These are phyloP conservation scores for Candida sphagnicola DNA, from an alignment of 805 yeast genomes.

Conservation along the genomic window DNA sequence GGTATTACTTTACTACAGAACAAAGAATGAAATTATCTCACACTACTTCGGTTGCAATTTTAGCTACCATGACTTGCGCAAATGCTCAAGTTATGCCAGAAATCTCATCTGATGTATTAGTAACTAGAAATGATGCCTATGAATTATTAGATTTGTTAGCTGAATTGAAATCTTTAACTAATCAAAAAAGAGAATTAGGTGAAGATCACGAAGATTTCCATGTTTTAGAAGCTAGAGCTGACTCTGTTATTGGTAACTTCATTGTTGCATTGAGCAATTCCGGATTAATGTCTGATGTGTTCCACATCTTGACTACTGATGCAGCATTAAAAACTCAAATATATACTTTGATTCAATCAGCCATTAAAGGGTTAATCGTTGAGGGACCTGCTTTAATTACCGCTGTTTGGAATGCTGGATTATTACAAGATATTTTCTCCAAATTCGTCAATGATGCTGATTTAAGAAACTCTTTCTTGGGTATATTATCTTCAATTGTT, in stretches of 20 bases:
- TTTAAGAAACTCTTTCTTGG: slow-evolving; percentile 30
- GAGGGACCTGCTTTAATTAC: slow-evolving; percentile 38
- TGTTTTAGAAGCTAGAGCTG: slow-evolving; percentile 31
- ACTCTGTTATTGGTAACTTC: slow-evolving; percentile 30
- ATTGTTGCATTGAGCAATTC: slow-evolving; percentile 33
- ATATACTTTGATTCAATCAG: slow-evolving; percentile 23
- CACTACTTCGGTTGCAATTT: slow-evolving; percentile 36
- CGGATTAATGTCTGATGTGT: slow-evolving; percentile 34
- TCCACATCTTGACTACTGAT: slow-evolving; percentile 31
- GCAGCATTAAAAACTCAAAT: slow-evolving; percentile 23
- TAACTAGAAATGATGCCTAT: slow-evolving; percentile 32
- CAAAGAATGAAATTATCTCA: slow-evolving; percentile 37
- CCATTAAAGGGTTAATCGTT: slow-evolving; percentile 30
- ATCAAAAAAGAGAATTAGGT: slow-evolving; percentile 32
- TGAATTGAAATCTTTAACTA: slow-evolving; percentile 23
- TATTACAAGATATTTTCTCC: slow-evolving; percentile 28
- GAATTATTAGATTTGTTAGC: slow-evolving; percentile 30
- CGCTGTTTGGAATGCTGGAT: slow-evolving; percentile 40
- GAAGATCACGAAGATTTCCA: slow-evolving; percentile 24
- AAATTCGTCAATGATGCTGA: slow-evolving; percentile 27
- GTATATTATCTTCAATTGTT: slow-evolving; percentile 31
- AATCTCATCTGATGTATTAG: slow-evolving; percentile 12
- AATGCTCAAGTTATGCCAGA: slow-evolving; percentile 20
- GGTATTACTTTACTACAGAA: not conserved
- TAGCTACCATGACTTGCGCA: slow-evolving; percentile 38